Evolutionary conservation across 768 basidiomycete species (phyloP).

Genomic region (Clavaria fumosa): DNA sequence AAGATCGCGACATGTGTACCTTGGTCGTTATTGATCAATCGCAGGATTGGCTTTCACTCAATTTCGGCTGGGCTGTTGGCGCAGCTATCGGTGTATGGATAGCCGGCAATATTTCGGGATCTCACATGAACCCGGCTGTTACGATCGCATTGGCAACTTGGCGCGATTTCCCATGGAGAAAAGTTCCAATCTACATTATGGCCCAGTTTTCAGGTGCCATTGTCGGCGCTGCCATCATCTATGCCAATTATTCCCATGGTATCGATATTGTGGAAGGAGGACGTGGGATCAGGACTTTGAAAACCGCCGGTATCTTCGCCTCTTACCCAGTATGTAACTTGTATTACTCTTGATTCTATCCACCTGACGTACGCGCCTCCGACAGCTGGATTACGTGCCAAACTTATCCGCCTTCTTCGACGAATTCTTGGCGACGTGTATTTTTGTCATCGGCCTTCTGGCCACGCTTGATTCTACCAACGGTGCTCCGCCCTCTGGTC

Average conservation of each 20-base stretch:
- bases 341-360: background rate
- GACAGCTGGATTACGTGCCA: constrained; percentile 25
- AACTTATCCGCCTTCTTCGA: constrained; percentile 26
- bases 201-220: constrained; percentile 49
- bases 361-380: background rate
- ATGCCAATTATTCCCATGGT: constrained; percentile 52
- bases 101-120: constrained; percentile 50
- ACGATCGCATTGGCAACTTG: constrained; percentile 17
- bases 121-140: constrained; percentile 63
- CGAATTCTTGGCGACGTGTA: constrained; percentile 39
- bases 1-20: background rate
- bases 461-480: constrained; percentile 40
- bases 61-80: constrained; percentile 43
- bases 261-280: constrained; percentile 52
- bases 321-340: constrained; percentile 39
- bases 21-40: constrained; percentile 4
- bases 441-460: constrained; percentile 40
- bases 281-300: constrained; percentile 34
- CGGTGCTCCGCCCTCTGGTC: constrained; percentile 29
- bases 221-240: constrained; percentile 39
- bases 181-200: constrained; percentile 39
- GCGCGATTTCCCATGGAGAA: constrained; percentile 42
- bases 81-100: constrained; percentile 57
- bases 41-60: constrained; percentile 33
- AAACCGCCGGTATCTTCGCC: constrained; percentile 41